Conservation (phyloP, 495 filamentous ascomycete genomes). For the Penicillium psychrofluorescens region DNA sequence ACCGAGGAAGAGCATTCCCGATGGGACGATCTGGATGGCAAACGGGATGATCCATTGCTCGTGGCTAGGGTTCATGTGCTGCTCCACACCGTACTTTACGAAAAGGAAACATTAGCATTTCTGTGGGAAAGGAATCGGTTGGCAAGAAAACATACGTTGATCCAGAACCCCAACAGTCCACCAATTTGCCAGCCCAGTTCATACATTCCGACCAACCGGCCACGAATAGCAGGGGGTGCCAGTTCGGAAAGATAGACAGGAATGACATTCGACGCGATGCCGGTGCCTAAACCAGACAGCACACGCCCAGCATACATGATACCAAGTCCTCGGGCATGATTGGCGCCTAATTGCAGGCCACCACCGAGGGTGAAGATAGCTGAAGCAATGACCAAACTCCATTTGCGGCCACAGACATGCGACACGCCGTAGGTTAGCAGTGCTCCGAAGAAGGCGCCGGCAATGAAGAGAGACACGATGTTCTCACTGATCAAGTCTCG, state of each 20-base stretch:
- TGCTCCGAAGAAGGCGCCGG: constrained; percentile 60
- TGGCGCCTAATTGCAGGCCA: constrained; percentile 56
- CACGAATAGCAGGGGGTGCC: constrained; percentile 72
- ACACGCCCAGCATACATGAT: constrained; percentile 65
- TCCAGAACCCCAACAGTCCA: constrained; percentile 68
- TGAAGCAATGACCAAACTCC: constrained; percentile 42
- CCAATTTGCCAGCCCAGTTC: constrained; percentile 70
- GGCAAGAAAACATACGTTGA: constrained; percentile 39
- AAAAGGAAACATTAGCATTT: constrained; percentile 3
- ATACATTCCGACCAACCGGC: constrained; percentile 69
- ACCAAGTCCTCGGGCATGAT: constrained; percentile 48
- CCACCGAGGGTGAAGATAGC: constrained; percentile 57
- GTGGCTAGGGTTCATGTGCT: constrained; percentile 22
- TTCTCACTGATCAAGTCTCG: constrained; percentile 49
- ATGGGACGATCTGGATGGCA: constrained; percentile 48
- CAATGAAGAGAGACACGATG: constrained; percentile 63
- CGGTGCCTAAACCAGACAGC: constrained; percentile 66
- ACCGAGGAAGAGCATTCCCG: constrained; percentile 38
- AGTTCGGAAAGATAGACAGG: constrained; percentile 80
- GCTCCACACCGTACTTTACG: constrained; percentile 31
- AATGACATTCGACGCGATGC: constrained; percentile 68
- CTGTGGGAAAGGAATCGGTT: background rate
- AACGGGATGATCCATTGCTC: constrained; percentile 52
- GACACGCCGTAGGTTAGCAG: constrained; percentile 49
- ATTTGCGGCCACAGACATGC: constrained; percentile 49